Percentiles rank a stretch among this genome's conserved stretches.
These are phyloP conservation scores for Starmerella bombi DNA, from an alignment of 805 yeast genomes.

Conservation along the genomic window DNA sequence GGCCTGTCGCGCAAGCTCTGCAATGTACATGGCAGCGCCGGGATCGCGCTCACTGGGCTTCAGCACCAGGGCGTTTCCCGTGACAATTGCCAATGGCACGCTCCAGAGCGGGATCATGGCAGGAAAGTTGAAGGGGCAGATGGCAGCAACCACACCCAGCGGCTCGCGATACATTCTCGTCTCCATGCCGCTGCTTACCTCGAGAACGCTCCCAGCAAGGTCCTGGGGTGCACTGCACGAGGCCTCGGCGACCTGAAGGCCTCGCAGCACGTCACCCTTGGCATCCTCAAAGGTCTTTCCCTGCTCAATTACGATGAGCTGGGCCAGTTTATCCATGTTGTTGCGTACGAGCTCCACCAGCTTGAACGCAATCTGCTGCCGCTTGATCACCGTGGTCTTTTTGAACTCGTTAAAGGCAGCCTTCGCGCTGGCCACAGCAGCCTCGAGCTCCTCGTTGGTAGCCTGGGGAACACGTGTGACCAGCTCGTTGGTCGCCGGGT, in stretches of 20 bases:
- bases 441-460: constrained; percentile 49
- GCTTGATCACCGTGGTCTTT: constrained; percentile 35
- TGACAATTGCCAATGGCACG: constrained; percentile 46
- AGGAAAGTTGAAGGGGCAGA: constrained; percentile 72
- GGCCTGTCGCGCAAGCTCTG: constrained; percentile 57
- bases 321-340: constrained; percentile 57
- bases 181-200: constrained; percentile 63
- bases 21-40: constrained; percentile 64
- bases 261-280: constrained; percentile 59
- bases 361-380: constrained; percentile 56
- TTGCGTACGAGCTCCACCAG: constrained; percentile 49
- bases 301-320: constrained; percentile 53
- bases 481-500: constrained; percentile 60
- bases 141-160: constrained; percentile 63
- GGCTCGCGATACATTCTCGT: constrained; percentile 61
- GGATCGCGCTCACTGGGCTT: constrained; percentile 68
- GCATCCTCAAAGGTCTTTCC: constrained; percentile 70
- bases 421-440: constrained; percentile 52
- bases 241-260: constrained; percentile 67
- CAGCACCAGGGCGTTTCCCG: constrained; percentile 61
- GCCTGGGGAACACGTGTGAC: constrained; percentile 61
- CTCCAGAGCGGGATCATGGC: constrained; percentile 72
- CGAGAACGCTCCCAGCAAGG: constrained; percentile 48
- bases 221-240: constrained; percentile 52
- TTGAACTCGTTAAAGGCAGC: constrained; percentile 49